Evolutionary conservation across 768 basidiomycete species (phyloP), one percentile per base, ranked within the genome.

Genomic region (Lentinula sp.): DNA sequence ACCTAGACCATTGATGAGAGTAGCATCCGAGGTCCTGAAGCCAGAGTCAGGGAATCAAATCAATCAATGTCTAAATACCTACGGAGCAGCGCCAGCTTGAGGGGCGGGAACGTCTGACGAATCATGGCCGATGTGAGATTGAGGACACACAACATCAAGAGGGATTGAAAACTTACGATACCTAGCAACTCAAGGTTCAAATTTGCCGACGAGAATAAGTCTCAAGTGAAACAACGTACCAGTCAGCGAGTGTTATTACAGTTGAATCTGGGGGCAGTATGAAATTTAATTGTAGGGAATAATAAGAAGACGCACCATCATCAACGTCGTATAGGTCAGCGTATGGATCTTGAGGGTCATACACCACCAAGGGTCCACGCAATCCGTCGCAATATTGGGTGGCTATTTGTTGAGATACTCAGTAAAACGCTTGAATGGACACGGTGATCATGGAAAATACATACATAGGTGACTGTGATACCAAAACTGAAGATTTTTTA

Each of bases 371-470:
- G 7, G 71, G 69, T 5, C 74, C 77, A 35, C 77, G 68, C 55
- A 79, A 67, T 0, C 76, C 77, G 23, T 78, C 76, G 37, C 77
- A 77, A 56, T 76, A 77, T 62, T 76, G 77, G 6, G 68, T 68
- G 18, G 65, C 15, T 41, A 15, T 20, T 20, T 68, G 67, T 18
- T 13, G 37, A 39, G 37, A 13, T 46, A 7, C n/a, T 1, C n/a
- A 10, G 20, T 46, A 28, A 12, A 9, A 46, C n/a, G 45, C 18
- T 12, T 46, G 5, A 46, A 18, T 1, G 45, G 45, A 43, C n/a
- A 16, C 1, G 45, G n/a, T 3, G 20, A 23, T n/a, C 6, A 46
- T 3, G 3, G 3, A 46, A 46, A 8, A 46, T 46, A 15, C 35
- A 36, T 10, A 53, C 33, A 49, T 33, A 50, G 16, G 18, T 48